These are phyloP conservation scores for Rhodotorula toruloides DNA, from an alignment of 768 basidiomycete genomes.

Conservation along the genomic window DNA sequence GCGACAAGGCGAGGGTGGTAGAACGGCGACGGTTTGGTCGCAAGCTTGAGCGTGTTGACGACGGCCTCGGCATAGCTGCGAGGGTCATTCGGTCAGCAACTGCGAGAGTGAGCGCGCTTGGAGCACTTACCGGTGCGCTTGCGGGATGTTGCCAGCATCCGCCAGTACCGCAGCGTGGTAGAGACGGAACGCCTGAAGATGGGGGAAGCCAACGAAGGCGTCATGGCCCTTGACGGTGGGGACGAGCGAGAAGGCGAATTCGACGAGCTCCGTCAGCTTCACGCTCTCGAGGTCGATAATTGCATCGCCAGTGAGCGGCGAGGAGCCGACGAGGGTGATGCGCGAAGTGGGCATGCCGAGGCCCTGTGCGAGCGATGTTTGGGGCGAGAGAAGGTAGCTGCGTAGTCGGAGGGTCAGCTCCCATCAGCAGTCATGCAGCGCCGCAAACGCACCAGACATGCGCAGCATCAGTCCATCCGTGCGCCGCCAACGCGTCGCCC, in stretches of 20 bases:
- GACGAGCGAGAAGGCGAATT: conserved; percentile 67
- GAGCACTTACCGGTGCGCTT: conserved; percentile 64
- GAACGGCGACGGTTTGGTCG: conserved; percentile 55
- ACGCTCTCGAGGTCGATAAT: conserved; percentile 65
- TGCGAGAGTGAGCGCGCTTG: conserved; percentile 3
- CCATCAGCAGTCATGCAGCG: background rate
- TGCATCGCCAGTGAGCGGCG: conserved; percentile 51
- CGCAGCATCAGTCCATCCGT: conserved; percentile 74
- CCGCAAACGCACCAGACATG: conserved; percentile 71
- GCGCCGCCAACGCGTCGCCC: conserved; percentile 70
- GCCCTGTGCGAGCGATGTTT: conserved; percentile 68
- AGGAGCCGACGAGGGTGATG: conserved; percentile 64
- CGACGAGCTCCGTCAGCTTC: conserved; percentile 81
- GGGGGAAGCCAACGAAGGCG: conserved; percentile 69
- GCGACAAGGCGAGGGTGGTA: conserved; percentile 63
- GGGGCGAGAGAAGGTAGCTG: conserved; percentile 81
- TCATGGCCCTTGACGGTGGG: conserved; percentile 77
- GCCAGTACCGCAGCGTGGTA: conserved; percentile 68
- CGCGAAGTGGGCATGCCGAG: conserved; percentile 63
- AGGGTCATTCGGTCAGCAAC: background rate
- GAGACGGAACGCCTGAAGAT: conserved; percentile 81
- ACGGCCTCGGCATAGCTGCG: conserved; percentile 92
- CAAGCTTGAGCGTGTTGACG: conserved; percentile 53
- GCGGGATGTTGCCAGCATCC: conserved; percentile 71
- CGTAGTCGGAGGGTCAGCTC: conserved; percentile 7